Conservation (phyloP, 805 yeast genomes). For the Ogataea methanolica region DNA sequence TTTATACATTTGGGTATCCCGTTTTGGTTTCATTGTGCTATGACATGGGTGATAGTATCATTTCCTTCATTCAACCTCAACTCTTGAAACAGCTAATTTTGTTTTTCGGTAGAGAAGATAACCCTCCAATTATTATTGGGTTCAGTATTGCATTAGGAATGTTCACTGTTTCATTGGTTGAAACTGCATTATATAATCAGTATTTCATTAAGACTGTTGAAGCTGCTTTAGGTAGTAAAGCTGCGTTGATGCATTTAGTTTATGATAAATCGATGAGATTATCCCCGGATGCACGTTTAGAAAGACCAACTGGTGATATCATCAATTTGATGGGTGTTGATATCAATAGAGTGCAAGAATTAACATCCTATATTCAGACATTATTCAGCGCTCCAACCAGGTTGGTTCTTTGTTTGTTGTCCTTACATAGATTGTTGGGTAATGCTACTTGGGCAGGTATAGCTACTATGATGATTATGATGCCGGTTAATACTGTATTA, state of each 20-base stretch:
- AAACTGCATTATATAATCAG: conserved; percentile 64
- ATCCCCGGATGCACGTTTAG: conserved; percentile 60
- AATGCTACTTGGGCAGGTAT: conserved; percentile 57
- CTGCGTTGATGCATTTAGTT: conserved; percentile 62
- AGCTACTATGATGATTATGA: conserved; percentile 45
- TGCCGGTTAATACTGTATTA: conserved; percentile 51
- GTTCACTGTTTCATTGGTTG: conserved; percentile 56
- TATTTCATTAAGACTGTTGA: conserved; percentile 54
- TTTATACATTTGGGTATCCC: conserved; percentile 34
- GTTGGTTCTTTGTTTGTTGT: conserved; percentile 46
- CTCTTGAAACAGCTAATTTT: conserved; percentile 45
- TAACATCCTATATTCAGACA: conserved; percentile 49
- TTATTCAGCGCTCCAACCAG: conserved; percentile 57
- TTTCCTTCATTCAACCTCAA: conserved; percentile 51
- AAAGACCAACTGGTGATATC: conserved; percentile 71
- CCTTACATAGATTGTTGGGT: conserved; percentile 54
- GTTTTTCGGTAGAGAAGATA: conserved; percentile 32
- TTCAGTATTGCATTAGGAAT: conserved; percentile 56
- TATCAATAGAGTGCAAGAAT: conserved; percentile 56
- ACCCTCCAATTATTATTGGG: conserved; percentile 54
- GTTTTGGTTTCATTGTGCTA: conserved; percentile 31
- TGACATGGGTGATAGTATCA: conserved; percentile 35
- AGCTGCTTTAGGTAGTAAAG: conserved; percentile 60
- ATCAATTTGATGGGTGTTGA: conserved; percentile 78
- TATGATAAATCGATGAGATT: conserved; percentile 66